Evolutionary conservation across 2,329 filamentous ascomycete species (phyloP).

Genomic region (Aspergillus glaucus): DNA sequence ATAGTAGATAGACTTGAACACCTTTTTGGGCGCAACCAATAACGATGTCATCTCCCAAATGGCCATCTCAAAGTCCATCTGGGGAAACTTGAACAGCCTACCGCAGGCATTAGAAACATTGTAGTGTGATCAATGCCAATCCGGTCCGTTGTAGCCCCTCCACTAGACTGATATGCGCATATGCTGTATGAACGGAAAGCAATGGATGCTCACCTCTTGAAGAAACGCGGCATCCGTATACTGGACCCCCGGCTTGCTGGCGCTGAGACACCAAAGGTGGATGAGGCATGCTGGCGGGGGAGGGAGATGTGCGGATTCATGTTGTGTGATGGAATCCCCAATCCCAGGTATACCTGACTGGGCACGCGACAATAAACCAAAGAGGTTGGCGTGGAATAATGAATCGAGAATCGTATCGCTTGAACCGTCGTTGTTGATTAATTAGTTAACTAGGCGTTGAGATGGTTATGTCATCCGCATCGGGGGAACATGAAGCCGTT

Average conservation of each 20-base stretch:
- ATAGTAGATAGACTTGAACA: constrained; percentile 65
- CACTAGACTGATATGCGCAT: neutral
- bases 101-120: constrained; percentile 7
- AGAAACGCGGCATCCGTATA: constrained; percentile 60
- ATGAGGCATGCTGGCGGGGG: constrained; percentile 51
- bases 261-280: constrained; percentile 48
- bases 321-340: constrained; percentile 8
- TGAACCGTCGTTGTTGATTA: neutral
- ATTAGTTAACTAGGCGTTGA: neutral
- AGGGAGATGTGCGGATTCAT: constrained; percentile 58
- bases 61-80: constrained; percentile 70
- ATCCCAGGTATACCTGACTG: neutral
- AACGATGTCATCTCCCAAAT: constrained; percentile 67
- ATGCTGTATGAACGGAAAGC: neutral
- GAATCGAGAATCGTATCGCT: neutral
- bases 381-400: neutral
- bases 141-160: too few species aligned
- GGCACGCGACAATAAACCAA: neutral
- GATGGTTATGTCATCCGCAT: neutral
- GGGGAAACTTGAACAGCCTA: constrained; percentile 63
- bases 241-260: constrained; percentile 46
- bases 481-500: neutral
- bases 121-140: neutral
- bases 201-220: constrained; percentile 46
- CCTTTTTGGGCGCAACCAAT: constrained; percentile 63